A percentile compares a stretch with the other conserved stretches of the same genome.
Evolutionary conservation across 352 stramenopile genomes (phyloP).

Genomic region (Phytophthora tubulina): DNA sequence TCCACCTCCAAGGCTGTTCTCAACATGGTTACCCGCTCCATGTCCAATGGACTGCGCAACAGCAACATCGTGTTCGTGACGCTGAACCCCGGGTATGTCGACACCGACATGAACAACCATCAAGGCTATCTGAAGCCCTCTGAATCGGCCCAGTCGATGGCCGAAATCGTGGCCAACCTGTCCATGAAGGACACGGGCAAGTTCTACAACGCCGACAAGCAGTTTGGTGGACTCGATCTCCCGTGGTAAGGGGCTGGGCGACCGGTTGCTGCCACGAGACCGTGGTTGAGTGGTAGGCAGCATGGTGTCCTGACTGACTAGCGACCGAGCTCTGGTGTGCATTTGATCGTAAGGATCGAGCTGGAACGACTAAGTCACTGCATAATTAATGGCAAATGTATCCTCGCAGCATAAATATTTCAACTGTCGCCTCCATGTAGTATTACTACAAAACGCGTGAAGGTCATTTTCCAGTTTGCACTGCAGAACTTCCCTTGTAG

Average conservation of each 20-base stretch:
- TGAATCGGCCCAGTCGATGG: conserved; percentile 37
- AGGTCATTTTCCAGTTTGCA: too few relatives aligned
- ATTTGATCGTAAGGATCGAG: neutral
- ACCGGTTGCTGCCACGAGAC: too few relatives aligned
- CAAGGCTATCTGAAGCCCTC: conserved; percentile 32
- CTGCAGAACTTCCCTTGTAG: too few relatives aligned
- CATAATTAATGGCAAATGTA: too few relatives aligned
- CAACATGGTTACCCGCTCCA: conserved; percentile 65
- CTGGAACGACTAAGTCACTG: too few relatives aligned
- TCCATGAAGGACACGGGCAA: conserved; percentile 38
- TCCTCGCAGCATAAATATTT: too few relatives aligned
- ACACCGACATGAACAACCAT: conserved; percentile 47
- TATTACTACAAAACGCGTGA: too few relatives aligned
- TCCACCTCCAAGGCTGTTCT: conserved; percentile 67
- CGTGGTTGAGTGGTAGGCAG: neutral
- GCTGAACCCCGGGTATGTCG: conserved; percentile 51
- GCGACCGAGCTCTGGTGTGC: neutral
- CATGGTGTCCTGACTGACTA: neutral
- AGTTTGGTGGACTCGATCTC: conserved; percentile 25
- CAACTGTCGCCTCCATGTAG: too few relatives aligned
- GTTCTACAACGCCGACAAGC: conserved; percentile 41
- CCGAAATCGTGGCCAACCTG: conserved; percentile 34
- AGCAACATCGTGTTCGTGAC: conserved; percentile 45
- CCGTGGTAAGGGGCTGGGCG: conserved; percentile 38
- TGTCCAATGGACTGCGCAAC: conserved; percentile 47